Evolutionary conservation across 148 eudicot genomes (phyloP).

Genomic region (Amaranthus hypochondriacus): DNA sequence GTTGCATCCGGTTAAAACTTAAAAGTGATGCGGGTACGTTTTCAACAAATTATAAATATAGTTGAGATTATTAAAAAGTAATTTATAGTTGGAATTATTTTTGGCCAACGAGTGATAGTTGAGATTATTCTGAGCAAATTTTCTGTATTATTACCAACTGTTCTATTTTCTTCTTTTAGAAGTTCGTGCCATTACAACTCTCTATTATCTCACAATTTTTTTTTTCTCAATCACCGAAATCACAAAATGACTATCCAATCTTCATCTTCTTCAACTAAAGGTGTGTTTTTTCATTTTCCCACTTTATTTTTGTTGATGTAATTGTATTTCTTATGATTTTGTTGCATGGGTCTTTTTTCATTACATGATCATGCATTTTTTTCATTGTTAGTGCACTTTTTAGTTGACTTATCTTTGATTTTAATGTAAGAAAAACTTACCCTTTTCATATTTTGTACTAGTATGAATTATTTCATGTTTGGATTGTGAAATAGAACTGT

Average conservation of each 20-base stretch:
- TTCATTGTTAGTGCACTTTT: not conserved
- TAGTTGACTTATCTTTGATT: too few relatives aligned
- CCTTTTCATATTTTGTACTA: too few relatives aligned
- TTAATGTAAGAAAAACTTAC: not conserved
- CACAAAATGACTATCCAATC: slow-evolving; percentile 15
- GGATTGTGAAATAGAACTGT: not conserved
- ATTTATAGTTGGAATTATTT: too few relatives aligned
- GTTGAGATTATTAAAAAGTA: too few relatives aligned
- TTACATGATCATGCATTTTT: not conserved
- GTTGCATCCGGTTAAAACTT: too few relatives aligned
- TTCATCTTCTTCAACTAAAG: slow-evolving; percentile 7
- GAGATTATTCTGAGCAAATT: too few relatives aligned
- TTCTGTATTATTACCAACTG: not conserved
- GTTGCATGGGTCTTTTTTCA: not conserved
- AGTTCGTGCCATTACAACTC: not conserved
- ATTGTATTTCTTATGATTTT: not conserved
- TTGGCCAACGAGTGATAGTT: too few relatives aligned
- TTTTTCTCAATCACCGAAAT: not conserved
- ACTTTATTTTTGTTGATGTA: not conserved
- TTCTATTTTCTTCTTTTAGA: not conserved
- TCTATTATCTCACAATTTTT: not conserved
- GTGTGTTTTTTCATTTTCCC: not conserved
- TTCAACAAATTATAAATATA: too few relatives aligned
- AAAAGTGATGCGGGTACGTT: too few relatives aligned
- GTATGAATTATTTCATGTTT: too few relatives aligned